Evolutionary conservation across 495 filamentous ascomycete genomes (phyloP), one percentile per base, ranked within the genome.

Genomic region (Rusavskia elegans): DNA sequence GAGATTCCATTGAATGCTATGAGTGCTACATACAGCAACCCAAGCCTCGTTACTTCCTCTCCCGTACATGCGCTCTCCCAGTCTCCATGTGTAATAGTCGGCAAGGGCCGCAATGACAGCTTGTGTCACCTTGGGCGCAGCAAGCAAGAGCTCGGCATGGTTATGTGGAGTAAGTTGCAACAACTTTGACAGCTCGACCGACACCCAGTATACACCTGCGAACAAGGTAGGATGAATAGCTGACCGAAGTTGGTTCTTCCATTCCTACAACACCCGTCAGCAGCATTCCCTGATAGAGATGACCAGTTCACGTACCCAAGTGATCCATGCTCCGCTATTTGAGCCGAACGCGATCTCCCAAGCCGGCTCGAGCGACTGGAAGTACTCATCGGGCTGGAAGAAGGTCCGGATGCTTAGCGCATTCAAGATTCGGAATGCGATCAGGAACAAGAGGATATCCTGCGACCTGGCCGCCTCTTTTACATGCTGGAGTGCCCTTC

Each of bases 311-410:
- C 40, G 36, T 69, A 95, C 90, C 92, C 92, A 99, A 52, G 93
- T 99, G 57, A 99, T 73, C 88, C 89, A 97, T 20, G 89, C 85
- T 38, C 85, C 85, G 64, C 82, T 82, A 17, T 76, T 63, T 14
- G 64, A 55, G 9, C 88, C 90, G 69, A 96, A 97, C 0, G 85
- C 83, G 44, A 90, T 71, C 64, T 82, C 73, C 89, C 90, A 97
- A 55, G 92, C 92, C 37, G 92, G 93, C 63, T 99, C 92, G 11
- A 99, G 74, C 6, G 89, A 85, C 62, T 99, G 92, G 57, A 89
- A 99, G 71, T 85, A 97, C 64, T 99, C 92, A 70, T 99, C 92
- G n/a, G 92, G 92, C 65, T 99, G 92, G 70, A 99, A 99, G 64
- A 95, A 99, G n/a, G 92, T 97, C 48, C 79, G 74, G 38, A 93